Conservation (phyloP, 2,329 filamentous ascomycete species). For the Trichothecium roseum region DNA sequence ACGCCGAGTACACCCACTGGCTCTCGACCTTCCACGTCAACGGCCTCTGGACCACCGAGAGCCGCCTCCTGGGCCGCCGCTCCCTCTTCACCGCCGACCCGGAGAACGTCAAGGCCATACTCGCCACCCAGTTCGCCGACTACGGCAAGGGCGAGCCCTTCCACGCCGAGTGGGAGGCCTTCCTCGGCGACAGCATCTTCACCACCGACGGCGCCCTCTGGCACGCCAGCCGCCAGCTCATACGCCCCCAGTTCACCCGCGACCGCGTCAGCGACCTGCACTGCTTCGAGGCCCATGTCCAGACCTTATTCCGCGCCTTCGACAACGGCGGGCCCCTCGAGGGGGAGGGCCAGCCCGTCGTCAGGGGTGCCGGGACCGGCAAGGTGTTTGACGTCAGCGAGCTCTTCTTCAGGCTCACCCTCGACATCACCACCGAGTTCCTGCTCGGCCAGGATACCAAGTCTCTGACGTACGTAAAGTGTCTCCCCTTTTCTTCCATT, state of each 20-base stretch:
- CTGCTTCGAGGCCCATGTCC: conserved; percentile 70
- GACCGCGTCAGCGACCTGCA: conserved; percentile 75
- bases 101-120: conserved; percentile 82
- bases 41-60: conserved; percentile 48
- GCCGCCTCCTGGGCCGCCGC: conserved; percentile 42
- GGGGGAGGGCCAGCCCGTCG: conserved; percentile 52
- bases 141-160: conserved; percentile 75
- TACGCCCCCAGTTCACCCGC: conserved; percentile 78
- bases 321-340: conserved; percentile 45
- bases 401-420: conserved; percentile 73
- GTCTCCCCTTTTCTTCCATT: not conserved
- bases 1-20: conserved; percentile 57
- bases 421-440: conserved; percentile 82
- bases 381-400: conserved; percentile 58
- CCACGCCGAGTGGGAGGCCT: conserved; percentile 64
- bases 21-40: conserved; percentile 32
- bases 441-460: conserved; percentile 68
- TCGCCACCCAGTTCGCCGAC: conserved; percentile 77
- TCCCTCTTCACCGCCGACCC: conserved; percentile 69
- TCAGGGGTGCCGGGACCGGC: conserved; percentile 50
- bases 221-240: conserved; percentile 71
- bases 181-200: conserved; percentile 66
- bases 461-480: conserved; percentile 42
- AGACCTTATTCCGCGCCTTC: conserved; percentile 61
- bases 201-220: conserved; percentile 70